Evolutionary conservation across 1,139 yeast genomes (phyloP).

Genomic region (Blastobotrys apis): DNA sequence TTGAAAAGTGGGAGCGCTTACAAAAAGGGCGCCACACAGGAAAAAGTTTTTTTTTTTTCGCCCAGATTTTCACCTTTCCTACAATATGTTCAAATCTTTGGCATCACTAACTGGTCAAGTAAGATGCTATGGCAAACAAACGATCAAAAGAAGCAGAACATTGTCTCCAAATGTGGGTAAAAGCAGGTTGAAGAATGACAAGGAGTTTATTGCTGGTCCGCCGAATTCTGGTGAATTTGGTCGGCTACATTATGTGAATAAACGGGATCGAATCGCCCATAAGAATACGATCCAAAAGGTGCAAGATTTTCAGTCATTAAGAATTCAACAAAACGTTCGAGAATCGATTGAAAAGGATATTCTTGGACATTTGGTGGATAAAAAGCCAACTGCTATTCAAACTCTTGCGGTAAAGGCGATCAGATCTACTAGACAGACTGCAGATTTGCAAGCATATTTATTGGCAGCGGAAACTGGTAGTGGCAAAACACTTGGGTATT

Average conservation of each 20-base stretch:
- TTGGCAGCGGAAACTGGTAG: conserved; percentile 96
- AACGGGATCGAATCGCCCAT: conserved; percentile 32
- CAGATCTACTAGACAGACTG: conserved; percentile 31
- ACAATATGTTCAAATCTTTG: background rate
- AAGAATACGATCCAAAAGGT: conserved; percentile 47
- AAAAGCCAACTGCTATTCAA: conserved; percentile 63
- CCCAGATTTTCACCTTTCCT: background rate
- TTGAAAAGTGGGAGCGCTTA: background rate
- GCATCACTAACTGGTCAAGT: background rate
- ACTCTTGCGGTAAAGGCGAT: conserved; percentile 52
- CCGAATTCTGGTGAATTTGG: conserved; percentile 35
- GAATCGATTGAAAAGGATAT: conserved; percentile 59
- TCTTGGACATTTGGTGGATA: conserved; percentile 25
- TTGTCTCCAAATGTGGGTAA: conserved; percentile 23
- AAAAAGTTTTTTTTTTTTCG: background rate
- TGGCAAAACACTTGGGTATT: conserved; percentile 91
- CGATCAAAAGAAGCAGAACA: conserved; percentile 16
- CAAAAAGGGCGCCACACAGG: background rate
- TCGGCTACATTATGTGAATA: conserved; percentile 32
- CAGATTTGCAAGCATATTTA: conserved; percentile 47
- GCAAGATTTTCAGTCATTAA: conserved; percentile 57
- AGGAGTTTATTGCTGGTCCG: conserved; percentile 22
- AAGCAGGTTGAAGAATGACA: conserved; percentile 1
- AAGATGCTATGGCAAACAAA: conserved; percentile 5
- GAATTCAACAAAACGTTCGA: conserved; percentile 65